Evolutionary conservation across 1,139 yeast genomes (phyloP).

Genomic region (Kodamaea anthophila): DNA sequence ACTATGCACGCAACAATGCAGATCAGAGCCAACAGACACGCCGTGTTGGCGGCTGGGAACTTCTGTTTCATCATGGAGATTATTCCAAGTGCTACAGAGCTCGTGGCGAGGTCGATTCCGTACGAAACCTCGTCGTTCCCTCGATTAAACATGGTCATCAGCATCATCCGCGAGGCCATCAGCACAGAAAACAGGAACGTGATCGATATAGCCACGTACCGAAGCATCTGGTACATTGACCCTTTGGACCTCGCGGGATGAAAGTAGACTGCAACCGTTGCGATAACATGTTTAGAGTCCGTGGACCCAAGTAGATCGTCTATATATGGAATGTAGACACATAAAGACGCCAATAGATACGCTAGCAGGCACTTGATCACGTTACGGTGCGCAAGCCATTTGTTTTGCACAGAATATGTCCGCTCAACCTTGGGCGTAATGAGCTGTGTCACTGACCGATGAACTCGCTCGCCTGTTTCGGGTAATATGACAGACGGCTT

Average conservation of each 20-base stretch:
- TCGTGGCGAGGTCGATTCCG: slow-evolving; percentile 49
- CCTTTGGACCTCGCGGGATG: slow-evolving; percentile 80
- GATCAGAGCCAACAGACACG: slow-evolving; percentile 73
- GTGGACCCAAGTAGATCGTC: slow-evolving; percentile 54
- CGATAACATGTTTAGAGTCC: slow-evolving; percentile 75
- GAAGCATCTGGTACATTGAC: slow-evolving; percentile 68
- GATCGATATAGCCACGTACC: slow-evolving; percentile 54
- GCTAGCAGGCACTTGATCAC: slow-evolving; percentile 67
- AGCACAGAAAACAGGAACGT: slow-evolving; percentile 53
- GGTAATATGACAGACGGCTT: slow-evolving; percentile 38
- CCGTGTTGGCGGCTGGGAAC: slow-evolving; percentile 65
- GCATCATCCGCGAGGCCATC: slow-evolving; percentile 46
- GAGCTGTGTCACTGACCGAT: slow-evolving; percentile 21
- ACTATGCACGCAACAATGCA: slow-evolving; percentile 65
- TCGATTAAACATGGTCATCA: slow-evolving; percentile 39
- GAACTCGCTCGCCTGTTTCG: slow-evolving; percentile 35
- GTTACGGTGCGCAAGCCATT: slow-evolving; percentile 8
- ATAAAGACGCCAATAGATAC: slow-evolving; percentile 65
- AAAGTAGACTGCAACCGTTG: slow-evolving; percentile 80
- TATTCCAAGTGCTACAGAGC: slow-evolving; percentile 53
- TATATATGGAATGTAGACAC: slow-evolving; percentile 61
- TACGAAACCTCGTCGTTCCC: slow-evolving; percentile 51
- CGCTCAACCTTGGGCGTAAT: neutral
- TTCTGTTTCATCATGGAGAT: slow-evolving; percentile 67
- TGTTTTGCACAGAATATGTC: neutral